Base-by-base conservation (phyloP, 2,329 filamentous ascomycete genomes). In the Fusarium incarnatum region DNA sequence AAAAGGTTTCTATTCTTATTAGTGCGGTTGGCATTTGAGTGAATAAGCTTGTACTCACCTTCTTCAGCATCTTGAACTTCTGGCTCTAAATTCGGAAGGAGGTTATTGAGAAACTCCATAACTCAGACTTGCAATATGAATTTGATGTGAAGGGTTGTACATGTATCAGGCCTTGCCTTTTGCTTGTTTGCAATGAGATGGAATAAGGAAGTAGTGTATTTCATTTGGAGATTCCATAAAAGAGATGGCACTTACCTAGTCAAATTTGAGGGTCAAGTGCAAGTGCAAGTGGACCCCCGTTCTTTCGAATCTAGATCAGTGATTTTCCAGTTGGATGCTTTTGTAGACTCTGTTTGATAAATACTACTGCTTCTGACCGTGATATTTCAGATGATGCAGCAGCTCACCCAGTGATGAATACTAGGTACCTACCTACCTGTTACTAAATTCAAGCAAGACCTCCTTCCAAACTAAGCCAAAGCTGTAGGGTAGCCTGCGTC, bases 1-100 rank as follows among this genome's bases (percentile, higher is more conserved):
- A 82, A 77, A 97, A 98, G 7, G 93, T 93, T 82, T 98, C 95
- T 97, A 40, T 40, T 18, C n/a, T 27, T 45, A 37, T 67, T 56
- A 54, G 56, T 64, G 32, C 49, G 46, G n/a, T 30, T 18, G 54
- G 32, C 27, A 13, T 20, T 41, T 13, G 41, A 65, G 67, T 44
- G 27, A 25, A 34, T 20, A 25, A 23, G 23, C 15, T 40, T 45
- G 42, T 25, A 32, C 25, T 34, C 57, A 80, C 85, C 84, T 81
- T 87, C 84, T 68, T 86, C 84, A 3, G 82, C 77, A 66, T 87
- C 85, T 25, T 82, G 77, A 52, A 87, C 78, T 68, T 85, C 83
- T 8, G 79, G 76, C 30, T 81, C 83, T 6, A 86, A 78, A 8
- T 73, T 74, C 28, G 75, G 65, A 25, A 77, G 60, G 23, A 83